Conservation (phyloP, 2,329 filamentous ascomycete species). For the Alternaria rosae region DNA sequence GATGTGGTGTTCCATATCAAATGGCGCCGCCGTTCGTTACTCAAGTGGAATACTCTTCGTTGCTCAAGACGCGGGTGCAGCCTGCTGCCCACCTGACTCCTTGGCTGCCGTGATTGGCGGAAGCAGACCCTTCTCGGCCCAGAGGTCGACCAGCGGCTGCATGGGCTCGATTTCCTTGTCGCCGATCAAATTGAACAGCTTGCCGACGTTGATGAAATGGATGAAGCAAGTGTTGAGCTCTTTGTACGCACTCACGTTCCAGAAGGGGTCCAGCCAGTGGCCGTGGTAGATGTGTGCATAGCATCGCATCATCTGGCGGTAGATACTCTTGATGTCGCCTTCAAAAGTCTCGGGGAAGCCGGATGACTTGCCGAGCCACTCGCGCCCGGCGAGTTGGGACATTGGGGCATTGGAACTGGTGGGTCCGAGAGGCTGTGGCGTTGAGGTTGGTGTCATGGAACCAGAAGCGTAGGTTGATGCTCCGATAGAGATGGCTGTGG, state of each 20-base stretch:
- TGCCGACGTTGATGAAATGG: constrained; percentile 69
- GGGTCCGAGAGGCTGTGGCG: constrained; percentile 55
- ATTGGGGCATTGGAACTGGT: constrained; percentile 62
- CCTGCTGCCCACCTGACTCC: constrained; percentile 32
- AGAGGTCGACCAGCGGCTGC: constrained; percentile 91
- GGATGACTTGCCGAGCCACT: constrained; percentile 89
- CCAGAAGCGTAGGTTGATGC: constrained; percentile 65
- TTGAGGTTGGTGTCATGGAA: constrained; percentile 56
- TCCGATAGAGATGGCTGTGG: constrained; percentile 71
- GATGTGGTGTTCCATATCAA: constrained; percentile 16
- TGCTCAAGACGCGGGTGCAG: constrained; percentile 20
- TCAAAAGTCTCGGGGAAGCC: constrained; percentile 66
- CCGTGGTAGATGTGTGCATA: constrained; percentile 62
- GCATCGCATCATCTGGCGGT: constrained; percentile 63
- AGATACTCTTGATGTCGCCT: constrained; percentile 78
- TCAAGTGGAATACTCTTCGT: not conserved
- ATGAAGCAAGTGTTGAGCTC: constrained; percentile 63
- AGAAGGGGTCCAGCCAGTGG: constrained; percentile 61
- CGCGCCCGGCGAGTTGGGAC: constrained; percentile 69
- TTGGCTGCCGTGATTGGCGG: constrained; percentile 54
- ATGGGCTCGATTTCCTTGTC: constrained; percentile 94
- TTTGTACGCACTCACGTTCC: constrained; percentile 57
- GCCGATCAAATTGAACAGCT: constrained; percentile 78
- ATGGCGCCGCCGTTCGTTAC: constrained; percentile 5
- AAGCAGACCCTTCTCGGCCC: constrained; percentile 87